phyloP scores from a whole-genome alignment of 2,329 filamentous ascomycete species.

The Diaporthe batatas region DNA sequence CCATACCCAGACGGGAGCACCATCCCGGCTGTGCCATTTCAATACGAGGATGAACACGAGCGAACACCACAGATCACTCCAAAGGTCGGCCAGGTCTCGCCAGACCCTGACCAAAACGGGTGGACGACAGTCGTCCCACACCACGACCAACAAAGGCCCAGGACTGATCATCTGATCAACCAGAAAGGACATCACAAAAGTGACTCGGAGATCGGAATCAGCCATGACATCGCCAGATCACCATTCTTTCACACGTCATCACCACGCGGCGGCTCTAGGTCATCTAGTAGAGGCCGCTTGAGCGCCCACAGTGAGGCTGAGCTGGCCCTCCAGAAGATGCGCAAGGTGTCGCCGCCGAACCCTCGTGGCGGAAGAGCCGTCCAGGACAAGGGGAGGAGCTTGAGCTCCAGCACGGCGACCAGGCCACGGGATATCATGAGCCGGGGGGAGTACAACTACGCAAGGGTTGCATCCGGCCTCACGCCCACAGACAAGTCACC shows the following conservation, averaged over 20 bases:
- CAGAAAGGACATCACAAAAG: slow-evolving; percentile 17
- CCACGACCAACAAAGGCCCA: slow-evolving; percentile 57
- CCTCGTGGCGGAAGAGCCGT: slow-evolving; percentile 48
- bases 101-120: slow-evolving; percentile 36
- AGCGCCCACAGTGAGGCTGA: slow-evolving; percentile 58
- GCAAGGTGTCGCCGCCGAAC: slow-evolving; percentile 52
- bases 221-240: slow-evolving; percentile 55
- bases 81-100: slow-evolving; percentile 44
- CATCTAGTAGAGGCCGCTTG: slow-evolving; percentile 48
- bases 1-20: slow-evolving; percentile 50
- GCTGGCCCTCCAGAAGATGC: slow-evolving; percentile 58
- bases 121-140: slow-evolving; percentile 52
- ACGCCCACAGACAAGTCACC: slow-evolving; percentile 33
- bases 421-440: slow-evolving; percentile 47
- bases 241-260: slow-evolving; percentile 48
- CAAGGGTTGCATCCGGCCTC: slow-evolving; percentile 29
- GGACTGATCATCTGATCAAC: slow-evolving; percentile 40
- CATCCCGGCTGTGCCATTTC: slow-evolving; percentile 45
- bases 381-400: slow-evolving; percentile 46
- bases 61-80: slow-evolving; percentile 46
- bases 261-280: slow-evolving; percentile 44
- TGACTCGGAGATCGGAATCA: slow-evolving; percentile 52
- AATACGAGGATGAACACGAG: slow-evolving; percentile 49
- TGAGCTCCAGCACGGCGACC: slow-evolving; percentile 43
- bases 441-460: slow-evolving; percentile 24